These are phyloP conservation scores for Carex myosuroides DNA, from an alignment of 176 grass and related monocot species.

Conservation along the genomic window DNA sequence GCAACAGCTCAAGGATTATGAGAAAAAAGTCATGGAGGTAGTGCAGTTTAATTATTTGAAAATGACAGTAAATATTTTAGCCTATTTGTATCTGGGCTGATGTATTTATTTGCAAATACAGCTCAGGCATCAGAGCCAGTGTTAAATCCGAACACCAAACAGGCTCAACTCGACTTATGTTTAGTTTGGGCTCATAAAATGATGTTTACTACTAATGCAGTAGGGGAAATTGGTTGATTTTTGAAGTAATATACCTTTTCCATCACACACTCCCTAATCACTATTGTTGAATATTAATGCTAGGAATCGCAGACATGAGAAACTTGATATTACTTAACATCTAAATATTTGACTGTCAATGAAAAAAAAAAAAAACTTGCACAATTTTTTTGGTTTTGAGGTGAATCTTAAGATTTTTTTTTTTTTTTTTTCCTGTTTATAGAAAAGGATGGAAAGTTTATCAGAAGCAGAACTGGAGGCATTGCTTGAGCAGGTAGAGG, in stretches of 20 bases:
- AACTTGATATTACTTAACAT: too few species aligned
- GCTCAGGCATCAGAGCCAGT: not conserved
- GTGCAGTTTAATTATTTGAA: not conserved
- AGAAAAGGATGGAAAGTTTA: constrained; percentile 92
- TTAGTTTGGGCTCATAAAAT: not conserved
- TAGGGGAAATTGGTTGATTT: not conserved
- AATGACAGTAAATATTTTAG: not conserved
- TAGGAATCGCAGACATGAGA: too few species aligned
- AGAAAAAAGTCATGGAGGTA: constrained; percentile 99
- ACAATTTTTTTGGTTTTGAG: not conserved
- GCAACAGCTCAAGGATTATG: constrained; percentile 85
- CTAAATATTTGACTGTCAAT: too few species aligned
- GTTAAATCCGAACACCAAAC: not conserved
- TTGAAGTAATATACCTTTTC: not conserved
- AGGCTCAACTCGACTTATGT: not conserved
- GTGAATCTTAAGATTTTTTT: not conserved
- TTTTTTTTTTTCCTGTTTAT: not conserved
- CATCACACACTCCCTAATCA: not conserved
- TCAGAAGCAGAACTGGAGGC: constrained; percentile 72
- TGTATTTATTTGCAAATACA: not conserved
- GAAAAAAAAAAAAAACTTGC: too few species aligned
- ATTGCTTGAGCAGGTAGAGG: constrained; percentile 89
- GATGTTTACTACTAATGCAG: not conserved
- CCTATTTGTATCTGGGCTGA: not conserved
- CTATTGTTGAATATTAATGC: not conserved